These are phyloP conservation scores for Rhizopogon vinicolor DNA, from an alignment of 768 basidiomycete species.

Conservation along the genomic window DNA sequence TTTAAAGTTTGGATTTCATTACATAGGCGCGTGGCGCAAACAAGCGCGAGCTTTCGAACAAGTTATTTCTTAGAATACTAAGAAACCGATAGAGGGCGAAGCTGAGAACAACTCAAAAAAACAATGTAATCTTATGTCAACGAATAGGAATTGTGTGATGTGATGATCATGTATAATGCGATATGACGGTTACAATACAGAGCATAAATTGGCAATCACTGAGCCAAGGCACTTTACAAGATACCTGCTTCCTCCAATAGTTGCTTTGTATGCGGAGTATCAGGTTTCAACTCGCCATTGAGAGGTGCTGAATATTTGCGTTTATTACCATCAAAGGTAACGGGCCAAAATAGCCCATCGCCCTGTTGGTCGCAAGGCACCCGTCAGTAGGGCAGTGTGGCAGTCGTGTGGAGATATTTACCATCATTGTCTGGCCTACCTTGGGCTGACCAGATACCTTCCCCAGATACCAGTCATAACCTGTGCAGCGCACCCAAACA, in stretches of 20 bases:
- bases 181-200: neutral
- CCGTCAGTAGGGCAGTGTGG: neutral
- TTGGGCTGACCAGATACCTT: constrained; percentile 40
- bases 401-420: constrained; percentile 19
- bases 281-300: constrained; percentile 65
- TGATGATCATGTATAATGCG: neutral
- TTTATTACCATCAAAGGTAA: constrained; percentile 35
- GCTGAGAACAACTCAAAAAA: neutral
- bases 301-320: constrained; percentile 61
- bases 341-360: constrained; percentile 51
- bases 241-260: constrained; percentile 43
- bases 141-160: neutral
- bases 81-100: neutral
- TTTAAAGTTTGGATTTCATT: neutral
- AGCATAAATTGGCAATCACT: neutral
- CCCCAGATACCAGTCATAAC: constrained; percentile 51
- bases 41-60: neutral
- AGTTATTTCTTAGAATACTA: too few relatives aligned
- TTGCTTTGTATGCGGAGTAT: constrained; percentile 39
- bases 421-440: constrained; percentile 42
- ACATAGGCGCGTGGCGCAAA: too few relatives aligned
- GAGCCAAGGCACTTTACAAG: neutral
- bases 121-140: neutral
- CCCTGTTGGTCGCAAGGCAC: constrained; percentile 27
- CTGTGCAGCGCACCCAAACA: constrained; percentile 49